Evolutionary conservation across 169 alveolate species (phyloP).

Genomic region (Plasmodium malariae): DNA sequence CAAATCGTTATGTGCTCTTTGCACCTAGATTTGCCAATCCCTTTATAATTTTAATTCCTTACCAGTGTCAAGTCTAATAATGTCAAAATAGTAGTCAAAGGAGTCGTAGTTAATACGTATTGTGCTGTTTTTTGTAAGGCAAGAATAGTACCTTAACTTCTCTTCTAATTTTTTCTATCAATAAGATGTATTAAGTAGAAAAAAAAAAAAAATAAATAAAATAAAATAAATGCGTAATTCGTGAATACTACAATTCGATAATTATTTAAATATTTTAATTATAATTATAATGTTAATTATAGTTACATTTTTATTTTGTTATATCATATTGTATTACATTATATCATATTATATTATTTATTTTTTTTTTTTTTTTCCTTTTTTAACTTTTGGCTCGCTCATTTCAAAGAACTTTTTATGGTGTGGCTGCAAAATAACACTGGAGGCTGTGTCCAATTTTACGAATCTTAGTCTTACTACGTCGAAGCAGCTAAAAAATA

Average conservation of each 20-base stretch:
- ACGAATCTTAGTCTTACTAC: constrained; percentile 39
- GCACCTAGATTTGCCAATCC: no score
- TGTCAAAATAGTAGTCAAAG: constrained; percentile 41
- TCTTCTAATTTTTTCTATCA: constrained; percentile 57
- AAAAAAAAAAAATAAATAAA: neutral
- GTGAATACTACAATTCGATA: no score
- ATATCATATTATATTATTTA: no score
- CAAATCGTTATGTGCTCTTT: no score
- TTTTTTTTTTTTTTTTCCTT: constrained; percentile 1
- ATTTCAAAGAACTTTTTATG: constrained; percentile 54
- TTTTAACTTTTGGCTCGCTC: constrained; percentile 40
- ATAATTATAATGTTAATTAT: neutral
- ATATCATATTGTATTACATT: no score
- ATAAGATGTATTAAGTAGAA: no score
- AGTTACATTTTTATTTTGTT: neutral
- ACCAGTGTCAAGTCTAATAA: constrained; percentile 60
- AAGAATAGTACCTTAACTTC: constrained; percentile 52
- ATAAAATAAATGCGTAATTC: neutral
- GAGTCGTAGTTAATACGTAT: constrained; percentile 31
- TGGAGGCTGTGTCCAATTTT: constrained; percentile 46
- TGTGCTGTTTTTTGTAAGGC: constrained; percentile 41
- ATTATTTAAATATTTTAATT: no score
- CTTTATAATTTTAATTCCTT: neutral
- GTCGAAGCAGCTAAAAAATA: constrained; percentile 36
- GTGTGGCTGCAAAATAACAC: constrained; percentile 59